Base-by-base conservation (phyloP, 2,329 filamentous ascomycete species). In the Hymenoscyphus fructigenus region DNA sequence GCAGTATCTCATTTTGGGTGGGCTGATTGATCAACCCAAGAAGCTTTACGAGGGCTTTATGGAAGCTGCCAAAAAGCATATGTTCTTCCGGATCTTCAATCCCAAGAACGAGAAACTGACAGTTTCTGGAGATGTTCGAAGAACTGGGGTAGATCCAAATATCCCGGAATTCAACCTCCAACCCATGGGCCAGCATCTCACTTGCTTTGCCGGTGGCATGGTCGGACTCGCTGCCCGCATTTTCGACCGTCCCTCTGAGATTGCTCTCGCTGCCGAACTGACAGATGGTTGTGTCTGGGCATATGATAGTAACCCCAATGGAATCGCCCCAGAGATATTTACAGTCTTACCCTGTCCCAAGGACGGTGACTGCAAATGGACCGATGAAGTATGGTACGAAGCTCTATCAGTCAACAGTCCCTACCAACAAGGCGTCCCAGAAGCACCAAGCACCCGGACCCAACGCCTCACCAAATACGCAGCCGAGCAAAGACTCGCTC, bases 131-230 rank as follows among this genome's bases (percentile, higher is more conserved):
- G 79, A 82, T 66, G 77, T 79, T 14, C 72, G 74, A 14, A 71
- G 78, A 20, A 70, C 70, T 3, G 72, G 71, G 6, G 0, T 76
- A 76, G 47, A 61, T 55, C 60, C 77, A 81, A 15, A 83, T 88
- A 50, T 28, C 1, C 44, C 44, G 2, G 56, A 61, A 20, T 32
- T 59, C 67, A 88, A 91, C 9, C 64, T 70, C 32, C 65, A 67
- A 75, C 69, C 72, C 56, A 79, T 67, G 47, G 78, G 81, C 12
- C 85, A 91, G 69, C 90, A 92, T 75, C 80, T 93, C 1, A 85
- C 84, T 1, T 93, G 90, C 76, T 93, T 91, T 73, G 80, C 85
- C 2, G 90, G 90, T 6, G 90, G 89, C 10, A 88, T 90, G 80
- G 88, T 91, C 57, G 89, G 81, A 1, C 82, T 93, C 41, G 88